Evolutionary conservation across 345 rosid genomes (phyloP).

Genomic region (Dimocarpus longan): DNA sequence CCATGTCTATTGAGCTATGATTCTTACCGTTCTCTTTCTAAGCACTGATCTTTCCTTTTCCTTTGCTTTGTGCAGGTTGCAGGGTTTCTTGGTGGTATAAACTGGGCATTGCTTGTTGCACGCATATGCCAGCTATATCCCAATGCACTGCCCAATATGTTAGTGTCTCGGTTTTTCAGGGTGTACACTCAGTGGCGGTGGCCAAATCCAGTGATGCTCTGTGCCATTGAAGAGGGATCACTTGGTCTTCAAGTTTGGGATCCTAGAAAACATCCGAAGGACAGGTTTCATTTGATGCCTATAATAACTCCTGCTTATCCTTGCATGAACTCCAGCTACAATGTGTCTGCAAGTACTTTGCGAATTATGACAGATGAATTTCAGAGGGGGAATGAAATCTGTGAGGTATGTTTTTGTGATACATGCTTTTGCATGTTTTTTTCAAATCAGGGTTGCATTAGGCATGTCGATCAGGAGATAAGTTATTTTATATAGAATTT

Average conservation of each 20-base stretch:
- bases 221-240: constrained; percentile 81
- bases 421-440: background rate
- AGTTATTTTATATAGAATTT: background rate
- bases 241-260: constrained; percentile 98
- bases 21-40: constrained; percentile 2
- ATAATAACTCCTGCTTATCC: constrained; percentile 99
- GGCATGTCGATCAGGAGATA: background rate
- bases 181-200: constrained; percentile 96
- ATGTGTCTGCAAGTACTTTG: constrained; percentile 87
- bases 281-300: constrained; percentile 89
- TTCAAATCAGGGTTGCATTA: background rate
- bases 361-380: constrained; percentile 92
- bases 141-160: constrained; percentile 92
- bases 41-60: constrained; percentile 8
- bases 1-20: background rate
- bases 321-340: constrained; percentile 96
- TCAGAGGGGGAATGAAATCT: constrained; percentile 86
- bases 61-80: constrained; percentile 58
- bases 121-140: constrained; percentile 98
- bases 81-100: constrained; percentile 99
- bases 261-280: constrained; percentile 88
- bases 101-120: constrained; percentile 98
- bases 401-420: constrained; percentile 70
- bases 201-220: constrained; percentile 98
- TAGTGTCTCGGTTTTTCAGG: constrained; percentile 91